Conservation (phyloP, 2,329 filamentous ascomycete genomes). For the Exophiala mesophila region DNA sequence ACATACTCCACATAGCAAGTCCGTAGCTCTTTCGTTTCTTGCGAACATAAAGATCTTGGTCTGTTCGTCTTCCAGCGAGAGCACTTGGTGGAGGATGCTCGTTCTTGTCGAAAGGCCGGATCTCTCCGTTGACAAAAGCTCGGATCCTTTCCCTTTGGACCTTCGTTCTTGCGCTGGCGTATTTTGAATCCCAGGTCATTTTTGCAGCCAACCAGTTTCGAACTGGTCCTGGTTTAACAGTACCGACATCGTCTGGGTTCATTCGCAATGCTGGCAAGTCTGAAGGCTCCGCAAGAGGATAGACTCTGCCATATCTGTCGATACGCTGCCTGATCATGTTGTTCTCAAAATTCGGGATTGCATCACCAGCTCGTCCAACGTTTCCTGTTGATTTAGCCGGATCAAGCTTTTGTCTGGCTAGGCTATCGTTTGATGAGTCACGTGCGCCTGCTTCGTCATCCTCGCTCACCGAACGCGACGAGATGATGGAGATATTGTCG, state of each 20-base stretch:
- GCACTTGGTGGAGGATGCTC: constrained; percentile 81
- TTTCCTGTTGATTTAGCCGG: constrained; percentile 29
- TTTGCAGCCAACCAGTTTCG: constrained; percentile 78
- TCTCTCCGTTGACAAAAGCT: constrained; percentile 64
- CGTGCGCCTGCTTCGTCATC: constrained; percentile 16
- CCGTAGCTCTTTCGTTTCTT: constrained; percentile 64
- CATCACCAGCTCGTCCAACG: constrained; percentile 84
- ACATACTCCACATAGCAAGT: constrained; percentile 76
- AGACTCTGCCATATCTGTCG: constrained; percentile 69
- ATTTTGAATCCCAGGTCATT: constrained; percentile 67
- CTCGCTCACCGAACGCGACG: constrained; percentile 49
- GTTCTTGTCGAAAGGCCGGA: constrained; percentile 62
- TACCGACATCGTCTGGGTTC: constrained; percentile 62
- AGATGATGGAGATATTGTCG: constrained; percentile 70
- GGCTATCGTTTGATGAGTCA: constrained; percentile 16
- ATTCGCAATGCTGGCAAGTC: constrained; percentile 65
- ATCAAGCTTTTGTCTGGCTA: constrained; percentile 21
- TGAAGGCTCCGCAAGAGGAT: constrained; percentile 58
- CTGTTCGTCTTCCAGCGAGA: constrained; percentile 63
- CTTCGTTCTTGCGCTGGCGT: constrained; percentile 61
- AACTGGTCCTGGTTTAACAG: constrained; percentile 74
- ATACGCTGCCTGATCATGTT: constrained; percentile 93
- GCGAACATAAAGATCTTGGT: constrained; percentile 36
- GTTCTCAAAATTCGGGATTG: constrained; percentile 70
- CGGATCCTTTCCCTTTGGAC: constrained; percentile 69